A percentile compares a stretch with the other conserved stretches of the same genome.
phyloP scores from a whole-genome alignment of 192 early-diverging fungal genomes.

The Podila verticillata region DNA sequence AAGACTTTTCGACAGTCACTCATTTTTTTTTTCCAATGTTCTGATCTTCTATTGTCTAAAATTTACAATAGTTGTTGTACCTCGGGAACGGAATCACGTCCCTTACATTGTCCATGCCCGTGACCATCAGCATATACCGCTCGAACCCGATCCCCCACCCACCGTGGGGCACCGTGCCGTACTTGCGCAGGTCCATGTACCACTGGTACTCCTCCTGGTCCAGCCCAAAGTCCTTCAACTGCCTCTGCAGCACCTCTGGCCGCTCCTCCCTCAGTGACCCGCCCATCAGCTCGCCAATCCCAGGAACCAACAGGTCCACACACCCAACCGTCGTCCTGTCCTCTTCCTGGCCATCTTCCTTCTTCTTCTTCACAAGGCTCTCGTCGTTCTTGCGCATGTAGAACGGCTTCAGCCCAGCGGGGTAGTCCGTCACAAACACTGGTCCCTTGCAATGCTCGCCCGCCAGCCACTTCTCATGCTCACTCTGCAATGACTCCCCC shows the following conservation, averaged over 20 bases:
- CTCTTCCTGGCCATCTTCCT: background rate
- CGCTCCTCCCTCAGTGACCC: conserved; percentile 86
- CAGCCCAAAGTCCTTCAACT: conserved; percentile 65
- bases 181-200: conserved; percentile 87
- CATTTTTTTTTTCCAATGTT: no score
- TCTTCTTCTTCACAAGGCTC: background rate
- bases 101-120: conserved; percentile 81
- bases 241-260: conserved; percentile 59
- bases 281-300: conserved; percentile 85
- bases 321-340: conserved; percentile 78
- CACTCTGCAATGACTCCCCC: conserved; percentile 80
- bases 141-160: conserved; percentile 95
- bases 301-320: conserved; percentile 85
- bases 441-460: conserved; percentile 71
- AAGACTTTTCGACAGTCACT: no score
- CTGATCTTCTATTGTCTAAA: conserved; percentile 37
- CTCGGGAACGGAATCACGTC: conserved; percentile 73
- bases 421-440: conserved; percentile 94
- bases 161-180: conserved; percentile 85
- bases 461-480: conserved; percentile 88
- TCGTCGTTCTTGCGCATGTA: conserved; percentile 79
- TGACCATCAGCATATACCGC: conserved; percentile 78
- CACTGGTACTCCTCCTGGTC: conserved; percentile 78
- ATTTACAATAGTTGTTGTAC: conserved; percentile 63
- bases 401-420: conserved; percentile 81